Base-by-base conservation (phyloP, 73 alveolate species). In the Urostyla sp. region DNA sequence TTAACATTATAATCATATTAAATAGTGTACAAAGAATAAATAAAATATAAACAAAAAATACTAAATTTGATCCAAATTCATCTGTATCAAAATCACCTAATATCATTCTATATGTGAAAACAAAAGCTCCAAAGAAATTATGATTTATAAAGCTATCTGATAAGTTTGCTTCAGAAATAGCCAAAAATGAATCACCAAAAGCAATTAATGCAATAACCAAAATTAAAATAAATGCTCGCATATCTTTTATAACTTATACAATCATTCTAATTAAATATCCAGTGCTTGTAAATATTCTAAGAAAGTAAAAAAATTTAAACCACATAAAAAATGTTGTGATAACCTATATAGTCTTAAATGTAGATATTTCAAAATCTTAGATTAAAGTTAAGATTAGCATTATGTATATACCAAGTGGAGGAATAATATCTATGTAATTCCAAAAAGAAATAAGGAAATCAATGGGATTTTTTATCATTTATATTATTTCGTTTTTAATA, bases 21-120 rank as follows among this genome's bases (percentile, higher is more conserved):
- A 77, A 61, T 16, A 77, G 21, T 13, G 89, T 77, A 16, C 80
- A 38, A 36, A 77, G 57, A 8, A 77, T 8, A 49, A 60, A 77
- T 15, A 77, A 44, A 16, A 24, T 50, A 76, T 20, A 27, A 18
- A 40, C 61, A 34, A 63, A 3, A 8, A 60, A 46, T 1, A 28
- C 26, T 5, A 58, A 55, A 49, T n/a, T n/a, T n/a, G n/a, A n/a
- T n/a, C n/a, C n/a, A n/a, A n/a, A n/a, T n/a, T n/a, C n/a, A n/a
- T n/a, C n/a, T n/a, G n/a, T n/a, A n/a, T 57, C 67, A 56, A 75
- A 75, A 27, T 75, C 87, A 35, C 87, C 87, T n/a, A 75, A 36
- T 13, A 57, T 56, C 76, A 75, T 36, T 27, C 46, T 35, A 31
- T 75, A 75, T 23, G 87, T 57, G 45, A 26, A 57, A 27, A 75